Conservation (phyloP, 305 asterid species). For the Andrographis paniculata region DNA sequence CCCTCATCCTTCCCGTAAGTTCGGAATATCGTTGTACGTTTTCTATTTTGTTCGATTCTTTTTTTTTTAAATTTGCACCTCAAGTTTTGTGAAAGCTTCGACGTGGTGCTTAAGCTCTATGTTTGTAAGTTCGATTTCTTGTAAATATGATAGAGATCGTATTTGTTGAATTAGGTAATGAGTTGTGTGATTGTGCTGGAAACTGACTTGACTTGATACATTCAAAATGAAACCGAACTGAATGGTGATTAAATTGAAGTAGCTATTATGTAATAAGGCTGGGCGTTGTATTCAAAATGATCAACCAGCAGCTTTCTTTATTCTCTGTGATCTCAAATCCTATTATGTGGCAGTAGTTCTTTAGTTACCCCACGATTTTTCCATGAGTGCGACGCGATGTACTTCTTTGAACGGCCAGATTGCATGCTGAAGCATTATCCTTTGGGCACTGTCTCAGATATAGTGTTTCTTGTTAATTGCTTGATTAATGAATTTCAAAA, state of each 20-base stretch:
- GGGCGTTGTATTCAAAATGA: too few relatives aligned
- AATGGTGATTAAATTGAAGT: not conserved
- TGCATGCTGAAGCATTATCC: not conserved
- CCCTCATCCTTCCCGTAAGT: conserved; percentile 67
- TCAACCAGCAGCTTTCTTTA: not conserved
- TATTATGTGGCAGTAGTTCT: not conserved
- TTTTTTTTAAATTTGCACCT: not conserved
- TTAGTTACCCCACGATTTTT: too few relatives aligned
- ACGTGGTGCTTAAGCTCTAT: not conserved
- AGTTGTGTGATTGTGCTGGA: not conserved
- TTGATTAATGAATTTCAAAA: conserved; percentile 1
- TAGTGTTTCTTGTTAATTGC: conserved; percentile 5
- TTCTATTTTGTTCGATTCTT: not conserved
- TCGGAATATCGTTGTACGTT: not conserved
- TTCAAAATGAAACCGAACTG: not conserved
- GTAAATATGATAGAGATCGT: not conserved
- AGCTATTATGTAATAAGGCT: too few relatives aligned
- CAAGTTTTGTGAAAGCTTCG: not conserved
- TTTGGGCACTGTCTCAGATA: not conserved
- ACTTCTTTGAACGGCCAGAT: too few relatives aligned
- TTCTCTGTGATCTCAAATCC: not conserved
- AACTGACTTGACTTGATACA: not conserved
- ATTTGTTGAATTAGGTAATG: not conserved
- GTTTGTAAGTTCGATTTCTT: too few relatives aligned
- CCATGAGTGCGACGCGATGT: too few relatives aligned